Conservation (phyloP, 1,139 yeast genomes). For the Kazachstania sp. region DNA sequence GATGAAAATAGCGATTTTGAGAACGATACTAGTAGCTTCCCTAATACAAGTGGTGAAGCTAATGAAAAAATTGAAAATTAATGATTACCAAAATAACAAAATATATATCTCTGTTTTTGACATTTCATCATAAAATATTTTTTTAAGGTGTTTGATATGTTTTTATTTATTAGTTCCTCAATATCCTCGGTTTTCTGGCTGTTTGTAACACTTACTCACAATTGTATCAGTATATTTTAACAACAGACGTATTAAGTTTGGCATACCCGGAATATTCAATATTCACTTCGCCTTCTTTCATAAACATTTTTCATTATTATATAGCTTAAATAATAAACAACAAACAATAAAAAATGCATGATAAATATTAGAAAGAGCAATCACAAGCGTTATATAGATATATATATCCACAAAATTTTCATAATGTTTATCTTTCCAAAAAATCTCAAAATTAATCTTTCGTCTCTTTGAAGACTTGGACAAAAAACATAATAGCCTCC, state of each 20-base stretch:
- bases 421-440: not conserved
- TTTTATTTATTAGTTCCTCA: not conserved
- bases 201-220: not conserved
- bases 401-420: not conserved
- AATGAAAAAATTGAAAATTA: not conserved
- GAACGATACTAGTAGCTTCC: conserved; percentile 23
- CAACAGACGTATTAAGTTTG: not conserved
- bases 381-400: not conserved
- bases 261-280: too few relatives aligned
- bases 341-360: not conserved
- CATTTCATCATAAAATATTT: too few relatives aligned
- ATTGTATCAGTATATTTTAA: not conserved
- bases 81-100: not conserved
- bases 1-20: conserved; percentile 32
- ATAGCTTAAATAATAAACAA: not conserved
- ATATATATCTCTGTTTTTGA: too few relatives aligned
- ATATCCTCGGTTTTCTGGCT: not conserved
- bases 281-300: too few relatives aligned
- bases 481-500: conserved; percentile 61
- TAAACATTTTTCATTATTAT: not conserved
- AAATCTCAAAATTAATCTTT: not conserved
- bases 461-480: conserved; percentile 35
- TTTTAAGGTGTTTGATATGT: not conserved
- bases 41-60: conserved; percentile 1
- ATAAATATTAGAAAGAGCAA: not conserved